phyloP scores from a whole-genome alignment of 257 asterid species.

The Craterostigma plantagineum region DNA sequence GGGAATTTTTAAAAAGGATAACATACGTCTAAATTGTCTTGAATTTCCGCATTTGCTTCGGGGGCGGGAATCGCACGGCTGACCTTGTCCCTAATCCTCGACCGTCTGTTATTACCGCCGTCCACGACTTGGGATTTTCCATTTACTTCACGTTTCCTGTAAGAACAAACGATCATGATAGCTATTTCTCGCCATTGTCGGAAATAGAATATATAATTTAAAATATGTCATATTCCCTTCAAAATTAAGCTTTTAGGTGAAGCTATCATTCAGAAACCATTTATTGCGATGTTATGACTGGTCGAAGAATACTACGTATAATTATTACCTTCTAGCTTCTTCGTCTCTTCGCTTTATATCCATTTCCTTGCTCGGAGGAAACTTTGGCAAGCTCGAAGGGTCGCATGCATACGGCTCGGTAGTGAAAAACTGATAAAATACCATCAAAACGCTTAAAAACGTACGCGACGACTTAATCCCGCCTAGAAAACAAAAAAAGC shows the following conservation, averaged over 20 bases:
- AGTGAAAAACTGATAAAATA: conserved; percentile 36
- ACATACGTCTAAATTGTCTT: conserved; percentile 66
- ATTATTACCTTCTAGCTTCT: conserved; percentile 73
- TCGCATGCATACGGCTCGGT: conserved; percentile 78
- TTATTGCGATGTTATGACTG: not conserved
- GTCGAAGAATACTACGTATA: conserved; percentile 9
- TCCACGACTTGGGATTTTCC: conserved; percentile 37
- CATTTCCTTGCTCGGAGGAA: conserved; percentile 92
- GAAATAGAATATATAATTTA: too few species aligned
- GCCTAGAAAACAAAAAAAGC: not conserved
- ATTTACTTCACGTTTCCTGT: conserved; percentile 44
- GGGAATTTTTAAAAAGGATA: not conserved
- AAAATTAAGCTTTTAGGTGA: too few species aligned
- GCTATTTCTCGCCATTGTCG: conserved; percentile 6
- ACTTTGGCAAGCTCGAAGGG: conserved; percentile 72
- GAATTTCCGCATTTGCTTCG: conserved; percentile 93
- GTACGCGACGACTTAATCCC: not conserved
- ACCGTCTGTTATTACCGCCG: conserved; percentile 25
- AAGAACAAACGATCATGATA: conserved; percentile 7
- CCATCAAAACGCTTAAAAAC: not conserved
- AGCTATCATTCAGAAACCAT: too few species aligned
- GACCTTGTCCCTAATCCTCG: conserved; percentile 31
- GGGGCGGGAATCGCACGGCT: conserved; percentile 80
- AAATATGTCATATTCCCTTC: too few species aligned
- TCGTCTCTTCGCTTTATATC: conserved; percentile 77